These are phyloP conservation scores for Pythium sp. DNA, from an alignment of 352 stramenopile genomes.

Conservation along the genomic window DNA sequence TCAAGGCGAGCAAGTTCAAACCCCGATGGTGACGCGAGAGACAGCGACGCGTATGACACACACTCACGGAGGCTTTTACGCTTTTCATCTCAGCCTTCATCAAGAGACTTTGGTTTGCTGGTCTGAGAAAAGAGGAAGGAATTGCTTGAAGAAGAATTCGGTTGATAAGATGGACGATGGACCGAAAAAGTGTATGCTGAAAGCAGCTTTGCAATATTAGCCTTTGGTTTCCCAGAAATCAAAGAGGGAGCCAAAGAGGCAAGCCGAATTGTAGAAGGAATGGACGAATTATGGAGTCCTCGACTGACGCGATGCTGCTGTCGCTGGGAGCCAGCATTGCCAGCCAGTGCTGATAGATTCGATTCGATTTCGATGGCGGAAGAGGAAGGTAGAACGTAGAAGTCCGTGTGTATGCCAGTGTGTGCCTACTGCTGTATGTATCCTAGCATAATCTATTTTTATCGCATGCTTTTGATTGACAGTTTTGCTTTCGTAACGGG, in stretches of 20 bases:
- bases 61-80: neutral
- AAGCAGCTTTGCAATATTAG: neutral
- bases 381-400: neutral
- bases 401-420: neutral
- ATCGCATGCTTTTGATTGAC: slow-evolving; percentile 4
- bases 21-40: slow-evolving; percentile 3
- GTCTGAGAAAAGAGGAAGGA: slow-evolving; percentile 6
- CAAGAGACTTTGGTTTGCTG: neutral
- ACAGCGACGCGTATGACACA: neutral
- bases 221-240: neutral
- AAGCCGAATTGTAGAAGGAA: neutral
- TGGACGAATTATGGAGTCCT: neutral
- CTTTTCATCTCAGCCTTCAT: neutral
- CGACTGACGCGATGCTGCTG: neutral
- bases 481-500: slow-evolving; percentile 6
- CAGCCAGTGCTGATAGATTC: neutral
- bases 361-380: neutral
- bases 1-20: slow-evolving; percentile 6
- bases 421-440: neutral
- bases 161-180: neutral
- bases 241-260: neutral
- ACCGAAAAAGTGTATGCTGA: neutral
- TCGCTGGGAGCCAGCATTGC: neutral
- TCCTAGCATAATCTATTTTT: neutral
- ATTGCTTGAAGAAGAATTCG: slow-evolving; percentile 4